Evolutionary conservation across 2,329 filamentous ascomycete genomes (phyloP).

Genomic region (Penicillium paneum): DNA sequence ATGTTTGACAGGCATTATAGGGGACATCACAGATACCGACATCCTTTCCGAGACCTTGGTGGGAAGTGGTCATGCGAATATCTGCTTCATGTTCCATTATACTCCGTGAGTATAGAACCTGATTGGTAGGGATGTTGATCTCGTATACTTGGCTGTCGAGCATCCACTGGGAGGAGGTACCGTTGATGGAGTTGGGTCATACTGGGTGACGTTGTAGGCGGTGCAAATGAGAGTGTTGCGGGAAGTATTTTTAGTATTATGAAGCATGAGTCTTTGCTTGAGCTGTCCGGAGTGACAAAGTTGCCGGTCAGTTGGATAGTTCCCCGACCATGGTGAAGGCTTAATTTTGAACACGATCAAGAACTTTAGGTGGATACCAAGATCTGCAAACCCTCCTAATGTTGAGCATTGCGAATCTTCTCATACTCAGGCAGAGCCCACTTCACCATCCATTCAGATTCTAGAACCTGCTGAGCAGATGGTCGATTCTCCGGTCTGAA

Average conservation of each 20-base stretch:
- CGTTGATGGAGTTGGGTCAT: constrained; percentile 32
- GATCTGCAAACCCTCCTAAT: no score
- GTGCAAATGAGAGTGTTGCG: constrained; percentile 37
- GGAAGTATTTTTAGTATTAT: constrained; percentile 20
- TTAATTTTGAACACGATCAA: no score
- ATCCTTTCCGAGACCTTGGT: constrained; percentile 18
- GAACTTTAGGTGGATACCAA: no score
- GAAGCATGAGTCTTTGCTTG: constrained; percentile 25
- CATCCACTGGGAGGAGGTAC: constrained; percentile 31
- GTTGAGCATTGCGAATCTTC: no score
- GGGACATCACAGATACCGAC: constrained; percentile 20
- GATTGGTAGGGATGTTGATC: constrained; percentile 35
- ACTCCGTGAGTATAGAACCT: constrained; percentile 34
- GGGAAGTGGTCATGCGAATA: constrained; percentile 30
- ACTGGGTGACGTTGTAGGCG: constrained; percentile 35
- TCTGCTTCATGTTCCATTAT: constrained; percentile 32
- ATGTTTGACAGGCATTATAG: constrained; percentile 39
- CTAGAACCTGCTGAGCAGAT: no score
- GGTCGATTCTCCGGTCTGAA: no score
- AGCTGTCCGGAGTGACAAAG: constrained; percentile 29
- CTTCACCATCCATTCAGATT: no score
- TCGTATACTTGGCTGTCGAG: constrained; percentile 36
- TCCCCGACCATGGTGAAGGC: no score
- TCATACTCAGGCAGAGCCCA: no score
- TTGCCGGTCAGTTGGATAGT: constrained; percentile 27